Evolutionary conservation across 2,329 filamentous ascomycete genomes (phyloP), one percentile per base, ranked within the genome.

Genomic region (Fusarium nematophilum): DNA sequence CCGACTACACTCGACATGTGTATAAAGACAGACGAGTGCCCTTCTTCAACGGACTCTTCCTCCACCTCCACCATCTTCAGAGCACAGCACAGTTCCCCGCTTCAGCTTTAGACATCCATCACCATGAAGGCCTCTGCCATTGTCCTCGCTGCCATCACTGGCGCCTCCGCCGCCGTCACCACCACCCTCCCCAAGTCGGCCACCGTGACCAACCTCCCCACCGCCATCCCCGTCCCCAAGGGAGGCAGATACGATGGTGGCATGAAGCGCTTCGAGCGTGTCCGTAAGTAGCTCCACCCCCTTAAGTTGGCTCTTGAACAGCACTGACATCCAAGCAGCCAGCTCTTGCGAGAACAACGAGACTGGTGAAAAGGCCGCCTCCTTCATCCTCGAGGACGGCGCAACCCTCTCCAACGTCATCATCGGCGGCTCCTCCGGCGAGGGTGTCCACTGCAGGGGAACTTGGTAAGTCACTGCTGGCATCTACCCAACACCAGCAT

Each of bases 331-430:
- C 4, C 21, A 21, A 21, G n/a, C 21, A 21, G 21, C 21, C 21
- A 21, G 21, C 21, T 21, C 21, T 6, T 21, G 21, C 21, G 21
- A 21, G 21, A 21, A 21, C 21, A 21, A 6, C 4, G 42, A 45
- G 30, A 26, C 21, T 17, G 30, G 42, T n/a, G 42, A 45, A 30
- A 34, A 42, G 18, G 48, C 15, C 10, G 33, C 45, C 9, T 48
- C 45, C n/a, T 39, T 48, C 45, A 23, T 48, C n/a, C 71, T 84
- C 50, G 73, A 78, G 69, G 73, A 78, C 40, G 81, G 81, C 42
- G 81, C 76, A 26, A 80, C 75, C 23, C 69, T 83, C 18, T 78
- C 75, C 62, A 83, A 83, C 67, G 80, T 79, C 67, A 81, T 83
- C 66, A 82, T 83, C 49, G 80, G 81, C 21, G 72, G 72, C 14